Percentiles rank a stretch among this genome's conserved stretches.
These are phyloP conservation scores for Alternaria sp. DNA, from an alignment of 2,329 filamentous ascomycete genomes.

Conservation along the genomic window DNA sequence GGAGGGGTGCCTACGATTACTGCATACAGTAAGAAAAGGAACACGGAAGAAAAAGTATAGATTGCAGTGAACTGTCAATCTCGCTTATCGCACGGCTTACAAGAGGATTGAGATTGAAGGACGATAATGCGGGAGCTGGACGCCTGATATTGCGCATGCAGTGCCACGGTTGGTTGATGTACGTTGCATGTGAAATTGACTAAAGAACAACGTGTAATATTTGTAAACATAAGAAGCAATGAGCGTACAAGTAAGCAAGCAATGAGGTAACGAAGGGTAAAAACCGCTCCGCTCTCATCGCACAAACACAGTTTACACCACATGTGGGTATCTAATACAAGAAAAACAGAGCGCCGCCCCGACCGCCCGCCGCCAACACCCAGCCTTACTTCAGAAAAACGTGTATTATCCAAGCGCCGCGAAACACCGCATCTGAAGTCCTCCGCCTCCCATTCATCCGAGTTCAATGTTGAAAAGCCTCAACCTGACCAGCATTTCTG, in stretches of 20 bases:
- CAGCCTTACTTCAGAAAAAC: not conserved
- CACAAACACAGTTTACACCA: conserved; percentile 10
- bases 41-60: not conserved
- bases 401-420: not conserved
- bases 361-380: not conserved
- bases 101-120: not conserved
- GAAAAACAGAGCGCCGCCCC: conserved; percentile 6
- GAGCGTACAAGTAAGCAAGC: conserved; percentile 4
- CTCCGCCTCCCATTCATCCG: not conserved
- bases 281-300: not conserved
- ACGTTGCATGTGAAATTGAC: not conserved
- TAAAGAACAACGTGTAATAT: not conserved
- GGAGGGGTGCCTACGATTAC: not conserved
- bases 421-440: conserved; percentile 4
- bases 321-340: conserved; percentile 17
- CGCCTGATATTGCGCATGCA: not conserved
- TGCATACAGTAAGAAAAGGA: not conserved
- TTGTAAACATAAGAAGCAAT: conserved; percentile 1
- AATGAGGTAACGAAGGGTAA: not conserved
- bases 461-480: not conserved
- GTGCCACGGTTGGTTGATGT: not conserved
- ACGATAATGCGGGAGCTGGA: not conserved
- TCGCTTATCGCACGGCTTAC: conserved; percentile 8
- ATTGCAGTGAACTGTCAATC: conserved; percentile 9
- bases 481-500: not conserved